Base-by-base conservation (phyloP, 805 yeast species). In the Kodamaea nitidulidarum region DNA sequence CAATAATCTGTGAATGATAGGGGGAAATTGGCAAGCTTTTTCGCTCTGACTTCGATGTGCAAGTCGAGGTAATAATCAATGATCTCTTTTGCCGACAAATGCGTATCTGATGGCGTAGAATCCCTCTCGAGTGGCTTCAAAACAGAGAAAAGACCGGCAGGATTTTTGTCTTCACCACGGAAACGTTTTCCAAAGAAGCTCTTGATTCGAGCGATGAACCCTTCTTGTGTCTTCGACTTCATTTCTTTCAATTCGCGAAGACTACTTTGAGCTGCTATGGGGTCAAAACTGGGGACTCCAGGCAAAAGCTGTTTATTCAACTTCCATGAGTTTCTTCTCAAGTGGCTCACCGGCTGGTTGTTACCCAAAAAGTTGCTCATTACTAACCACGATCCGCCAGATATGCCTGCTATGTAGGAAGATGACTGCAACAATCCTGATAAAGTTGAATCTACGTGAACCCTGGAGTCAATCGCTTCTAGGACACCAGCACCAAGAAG, bases 321-420 rank as follows among this genome's bases (percentile, higher is more conserved):
- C 36, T 63, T 59, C 80, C 80, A 70, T 4, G 58, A 54, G 4
- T 59, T 52, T 12, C 51, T 45, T 24, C 46, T 47, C 32, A 63
- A 24, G 36, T 58, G 43, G 25, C 42, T 26, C 18, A 62, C 44
- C 6, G 67, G 65, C 7, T 36, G 45, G 20, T 54, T 56, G 41
- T 63, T 66, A 36, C 61, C 58, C 1, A 63, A 51, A 18, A 56
- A 58, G 35, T 57, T 61, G 40, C 63, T 63, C 58, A 81, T 73
- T 2, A 82, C 75, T 7, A 80, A 57, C 88, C 90, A 82, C 33
- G 82, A 73, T 0, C 88, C 90, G 1, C 88, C 88, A 2, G 87
- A 80, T 1, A 80, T 70, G 0, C 88, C 88, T 0, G 78, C 72
- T 8, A 82, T 63, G 51, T 82, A 81, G 11, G 73, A 61, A 0